Base-by-base conservation (phyloP, 345 rosid genomes). In the Linum usitatissimum region DNA sequence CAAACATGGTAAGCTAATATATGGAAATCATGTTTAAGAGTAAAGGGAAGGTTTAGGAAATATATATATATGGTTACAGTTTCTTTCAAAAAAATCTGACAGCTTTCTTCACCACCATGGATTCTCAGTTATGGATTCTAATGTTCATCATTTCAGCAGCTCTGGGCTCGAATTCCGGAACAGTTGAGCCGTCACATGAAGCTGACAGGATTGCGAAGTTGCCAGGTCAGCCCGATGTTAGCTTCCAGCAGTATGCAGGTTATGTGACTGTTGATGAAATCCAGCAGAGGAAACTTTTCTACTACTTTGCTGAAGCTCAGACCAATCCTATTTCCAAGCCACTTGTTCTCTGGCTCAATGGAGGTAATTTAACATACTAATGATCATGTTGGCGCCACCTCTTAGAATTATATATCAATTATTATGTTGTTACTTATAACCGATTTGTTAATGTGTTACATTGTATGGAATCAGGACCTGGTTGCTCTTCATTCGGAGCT, bases 241-340 rank as follows among this genome's bases (percentile, higher is more conserved):
- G 51, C 17, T 45, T 45, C 17, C 51, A 45, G 51, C 51, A 45
- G 51, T 45, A 45, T 9, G 13, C 51, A 45, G 51, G 51, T 2
- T 45, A 45, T 45, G 51, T 45, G 42, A 55, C 76, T 45, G 59
- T 64, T 18, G 78, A 77, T 21, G 73, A 62, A 17, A 54, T 68
- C 48, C 65, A 64, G 30, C 53, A 42, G 10, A 76, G 75, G 68
- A 75, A 73, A 61, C 74, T 81, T 18, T 77, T 77, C 61, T 82
- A 79, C 66, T 82, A 82, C 67, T 77, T 82, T 30, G 84, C 59
- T 19, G 82, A 79, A 70, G 77, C 84, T 4, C 69, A 73, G 64
- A 48, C 76, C 0, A 59, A 59, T 18, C 73, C 80, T 5, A 55
- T 65, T 63, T 73, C 77, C 3, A 77, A 77, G 70, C 84, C 84